A percentile compares a stretch with the other conserved stretches of the same genome.
These are phyloP conservation scores for Hebeloma cylindrosporum DNA, from an alignment of 768 basidiomycete genomes.

Conservation along the genomic window DNA sequence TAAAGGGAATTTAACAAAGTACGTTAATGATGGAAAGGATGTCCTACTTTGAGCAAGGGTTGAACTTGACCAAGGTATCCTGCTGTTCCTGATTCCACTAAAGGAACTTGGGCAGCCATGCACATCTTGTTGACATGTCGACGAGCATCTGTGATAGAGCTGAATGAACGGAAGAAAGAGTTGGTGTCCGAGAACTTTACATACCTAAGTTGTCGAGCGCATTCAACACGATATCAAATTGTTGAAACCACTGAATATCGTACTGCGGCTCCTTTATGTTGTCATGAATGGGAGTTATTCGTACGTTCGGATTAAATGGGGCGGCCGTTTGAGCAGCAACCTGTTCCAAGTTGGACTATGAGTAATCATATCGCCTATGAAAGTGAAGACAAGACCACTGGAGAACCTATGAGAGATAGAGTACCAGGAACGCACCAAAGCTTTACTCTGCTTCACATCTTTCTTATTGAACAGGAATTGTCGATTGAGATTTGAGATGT, in stretches of 20 bases:
- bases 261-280: slow-evolving; percentile 95
- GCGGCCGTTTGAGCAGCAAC: slow-evolving; percentile 81
- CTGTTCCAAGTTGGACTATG: slow-evolving; percentile 33
- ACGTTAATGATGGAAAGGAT: neutral
- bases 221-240: slow-evolving; percentile 92
- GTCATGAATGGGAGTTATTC: slow-evolving; percentile 85
- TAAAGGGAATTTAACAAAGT: neutral
- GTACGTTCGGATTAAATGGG: slow-evolving; percentile 85
- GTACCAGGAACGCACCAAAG: slow-evolving; percentile 63
- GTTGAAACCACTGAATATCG: slow-evolving; percentile 86
- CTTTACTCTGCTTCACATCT: slow-evolving; percentile 96
- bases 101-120: slow-evolving; percentile 84
- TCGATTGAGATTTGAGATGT: slow-evolving; percentile 94
- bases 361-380: neutral
- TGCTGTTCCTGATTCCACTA: slow-evolving; percentile 95
- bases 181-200: slow-evolving; percentile 29
- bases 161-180: neutral
- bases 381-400: neutral
- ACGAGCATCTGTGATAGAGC: slow-evolving; percentile 66
- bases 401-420: neutral
- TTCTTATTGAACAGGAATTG: slow-evolving; percentile 97
- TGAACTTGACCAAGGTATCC: slow-evolving; percentile 98
- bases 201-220: slow-evolving; percentile 94
- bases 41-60: slow-evolving; percentile 77
- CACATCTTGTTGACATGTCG: slow-evolving; percentile 98